Conservation (phyloP, 345 rosid genomes). For the Aquilaria sinensis region DNA sequence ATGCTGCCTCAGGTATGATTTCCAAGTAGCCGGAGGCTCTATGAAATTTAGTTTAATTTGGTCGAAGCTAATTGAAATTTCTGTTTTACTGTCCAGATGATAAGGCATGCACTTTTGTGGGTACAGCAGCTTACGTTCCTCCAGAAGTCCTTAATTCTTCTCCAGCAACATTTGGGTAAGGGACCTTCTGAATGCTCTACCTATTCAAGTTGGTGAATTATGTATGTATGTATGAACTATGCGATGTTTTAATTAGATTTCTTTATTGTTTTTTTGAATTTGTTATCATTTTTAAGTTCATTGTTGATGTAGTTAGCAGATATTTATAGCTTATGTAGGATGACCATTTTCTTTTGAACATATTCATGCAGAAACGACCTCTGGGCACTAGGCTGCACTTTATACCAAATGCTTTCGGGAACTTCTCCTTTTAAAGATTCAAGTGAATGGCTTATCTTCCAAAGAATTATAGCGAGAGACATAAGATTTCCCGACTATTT, state of each 20-base stretch:
- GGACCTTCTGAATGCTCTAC: neutral
- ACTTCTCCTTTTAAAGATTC: slow-evolving; percentile 96
- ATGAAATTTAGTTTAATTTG: neutral
- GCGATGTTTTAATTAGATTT: too few relatives aligned
- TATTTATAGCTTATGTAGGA: slow-evolving; percentile 19
- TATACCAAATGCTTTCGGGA: slow-evolving; percentile 99
- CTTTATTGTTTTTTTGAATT: neutral
- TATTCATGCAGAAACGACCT: slow-evolving; percentile 83
- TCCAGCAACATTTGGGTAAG: slow-evolving; percentile 96
- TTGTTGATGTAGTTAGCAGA: neutral
- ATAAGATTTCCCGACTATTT: slow-evolving; percentile 85
- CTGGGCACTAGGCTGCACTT: slow-evolving; percentile 99
- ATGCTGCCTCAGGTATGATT: slow-evolving; percentile 76
- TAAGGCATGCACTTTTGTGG: slow-evolving; percentile 92
- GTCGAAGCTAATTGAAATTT: slow-evolving; percentile 10
- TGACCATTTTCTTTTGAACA: slow-evolving; percentile 26
- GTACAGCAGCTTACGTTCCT: slow-evolving; percentile 99
- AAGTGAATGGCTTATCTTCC: slow-evolving; percentile 98
- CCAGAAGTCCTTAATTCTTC: slow-evolving; percentile 98
- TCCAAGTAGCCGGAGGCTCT: neutral
- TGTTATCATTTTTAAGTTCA: neutral
- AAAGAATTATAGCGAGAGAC: slow-evolving; percentile 91
- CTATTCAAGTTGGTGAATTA: neutral
- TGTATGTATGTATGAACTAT: too few relatives aligned
- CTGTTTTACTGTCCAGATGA: slow-evolving; percentile 51